Conservation (phyloP, 768 basidiomycete species). For the Pulveroboletus ravenelii region DNA sequence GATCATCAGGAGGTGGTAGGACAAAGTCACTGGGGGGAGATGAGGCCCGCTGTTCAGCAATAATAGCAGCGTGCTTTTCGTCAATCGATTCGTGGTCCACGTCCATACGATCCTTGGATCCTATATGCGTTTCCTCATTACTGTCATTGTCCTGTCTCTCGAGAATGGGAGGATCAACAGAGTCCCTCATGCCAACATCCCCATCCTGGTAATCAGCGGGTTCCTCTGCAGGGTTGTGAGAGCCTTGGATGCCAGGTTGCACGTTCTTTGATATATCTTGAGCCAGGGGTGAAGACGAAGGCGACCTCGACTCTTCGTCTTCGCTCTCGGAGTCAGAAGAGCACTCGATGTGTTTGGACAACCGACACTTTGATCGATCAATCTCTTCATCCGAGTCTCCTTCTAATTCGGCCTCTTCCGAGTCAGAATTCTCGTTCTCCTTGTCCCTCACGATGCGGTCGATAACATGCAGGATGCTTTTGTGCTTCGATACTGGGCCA, state of each 20-base stretch:
- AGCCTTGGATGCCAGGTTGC: constrained; percentile 24
- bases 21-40: background rate
- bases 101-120: constrained; percentile 16
- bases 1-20: background rate
- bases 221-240: background rate
- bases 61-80: background rate
- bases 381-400: constrained; percentile 36
- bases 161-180: background rate
- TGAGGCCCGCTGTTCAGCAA: background rate
- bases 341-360: constrained; percentile 29
- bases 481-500: constrained; percentile 32
- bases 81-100: constrained; percentile 5
- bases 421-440: constrained; percentile 33
- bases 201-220: background rate
- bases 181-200: constrained; percentile 10
- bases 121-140: constrained; percentile 20
- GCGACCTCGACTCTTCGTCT: constrained; percentile 24
- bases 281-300: constrained; percentile 13
- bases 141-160: constrained; percentile 3
- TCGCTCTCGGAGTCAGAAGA: constrained; percentile 34
- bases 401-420: constrained; percentile 39
- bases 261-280: constrained; percentile 33
- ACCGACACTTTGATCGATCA: constrained; percentile 30
- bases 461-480: constrained; percentile 23
- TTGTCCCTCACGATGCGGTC: constrained; percentile 28